Conservation (phyloP, 2,329 filamentous ascomycete genomes). For the Trichoderma harzianum region DNA sequence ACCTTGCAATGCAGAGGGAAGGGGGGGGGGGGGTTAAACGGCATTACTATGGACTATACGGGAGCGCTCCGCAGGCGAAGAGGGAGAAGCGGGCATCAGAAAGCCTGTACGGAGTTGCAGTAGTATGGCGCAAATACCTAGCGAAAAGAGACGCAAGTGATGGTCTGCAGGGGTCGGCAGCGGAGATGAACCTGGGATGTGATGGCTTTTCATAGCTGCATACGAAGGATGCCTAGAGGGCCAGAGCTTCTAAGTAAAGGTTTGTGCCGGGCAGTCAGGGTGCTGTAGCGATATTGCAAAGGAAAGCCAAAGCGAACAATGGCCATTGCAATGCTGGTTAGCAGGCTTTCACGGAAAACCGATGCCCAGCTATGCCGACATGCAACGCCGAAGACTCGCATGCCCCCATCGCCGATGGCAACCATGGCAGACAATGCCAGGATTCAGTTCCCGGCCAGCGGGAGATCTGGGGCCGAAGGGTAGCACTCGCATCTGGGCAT, state of each 20-base stretch:
- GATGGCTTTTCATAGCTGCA: not conserved
- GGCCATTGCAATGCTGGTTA: not conserved
- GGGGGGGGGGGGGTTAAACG: slow-evolving; percentile 7
- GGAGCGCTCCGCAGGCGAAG: not conserved
- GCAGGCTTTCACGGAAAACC: not conserved
- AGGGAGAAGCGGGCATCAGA: not conserved
- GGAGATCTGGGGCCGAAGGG: slow-evolving; percentile 2
- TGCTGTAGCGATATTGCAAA: not conserved
- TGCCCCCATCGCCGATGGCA: not conserved
- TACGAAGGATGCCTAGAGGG: slow-evolving; percentile 3
- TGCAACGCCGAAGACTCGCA: not conserved
- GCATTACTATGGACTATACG: not conserved
- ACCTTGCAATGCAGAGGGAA: not conserved
- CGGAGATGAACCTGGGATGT: slow-evolving; percentile 12
- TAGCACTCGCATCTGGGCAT: not conserved
- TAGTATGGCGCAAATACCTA: not conserved
- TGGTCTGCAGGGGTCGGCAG: not conserved
- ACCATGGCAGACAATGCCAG: not conserved
- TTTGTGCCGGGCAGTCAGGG: not conserved
- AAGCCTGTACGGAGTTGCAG: not conserved
- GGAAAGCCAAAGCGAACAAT: not conserved
- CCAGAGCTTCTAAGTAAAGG: not conserved
- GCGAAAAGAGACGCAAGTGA: not conserved
- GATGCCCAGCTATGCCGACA: not conserved
- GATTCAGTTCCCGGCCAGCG: not conserved